phyloP scores from a whole-genome alignment of 208 protist species.

The Leishmania major region DNA sequence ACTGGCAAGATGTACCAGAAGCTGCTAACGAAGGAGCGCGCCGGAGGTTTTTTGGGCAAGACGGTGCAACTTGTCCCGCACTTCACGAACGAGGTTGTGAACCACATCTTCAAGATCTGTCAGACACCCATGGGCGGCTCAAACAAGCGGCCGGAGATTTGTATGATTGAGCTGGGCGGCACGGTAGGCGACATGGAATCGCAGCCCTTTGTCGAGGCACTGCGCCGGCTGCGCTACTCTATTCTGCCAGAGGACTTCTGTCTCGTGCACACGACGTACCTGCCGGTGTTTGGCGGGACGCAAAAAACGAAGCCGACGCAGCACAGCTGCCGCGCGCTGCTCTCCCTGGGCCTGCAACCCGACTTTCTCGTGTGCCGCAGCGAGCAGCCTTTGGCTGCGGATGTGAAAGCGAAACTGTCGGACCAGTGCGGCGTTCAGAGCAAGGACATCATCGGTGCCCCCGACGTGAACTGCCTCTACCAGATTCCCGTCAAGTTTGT shows the following conservation, averaged over 20 bases:
- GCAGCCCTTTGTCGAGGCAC: slow-evolving; percentile 98
- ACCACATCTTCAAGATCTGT: slow-evolving; percentile 89
- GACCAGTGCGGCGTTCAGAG: slow-evolving; percentile 97
- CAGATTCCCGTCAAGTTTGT: slow-evolving; percentile 94
- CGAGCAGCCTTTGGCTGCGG: slow-evolving; percentile 77
- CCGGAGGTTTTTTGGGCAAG: slow-evolving; percentile 98
- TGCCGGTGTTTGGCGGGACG: slow-evolving; percentile 94
- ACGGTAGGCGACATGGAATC: slow-evolving; percentile 99
- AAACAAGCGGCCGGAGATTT: slow-evolving; percentile 91
- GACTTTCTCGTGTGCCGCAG: slow-evolving; percentile 98
- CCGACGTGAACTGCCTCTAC: slow-evolving; percentile 97
- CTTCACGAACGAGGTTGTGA: slow-evolving; percentile 93
- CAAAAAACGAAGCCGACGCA: slow-evolving; percentile 99
- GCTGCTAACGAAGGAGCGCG: slow-evolving; percentile 96
- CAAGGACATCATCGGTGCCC: slow-evolving; percentile 95
- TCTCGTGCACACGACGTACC: slow-evolving; percentile 89
- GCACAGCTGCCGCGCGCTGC: slow-evolving; percentile 95
- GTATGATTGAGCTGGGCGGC: slow-evolving; percentile 97
- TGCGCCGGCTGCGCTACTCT: slow-evolving; percentile 90
- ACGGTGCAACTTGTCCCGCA: slow-evolving; percentile 99
- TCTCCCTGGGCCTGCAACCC: slow-evolving; percentile 96
- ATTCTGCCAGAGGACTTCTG: slow-evolving; percentile 88
- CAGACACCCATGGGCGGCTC: slow-evolving; percentile 81
- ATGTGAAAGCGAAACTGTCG: slow-evolving; percentile 94
- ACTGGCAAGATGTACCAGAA: slow-evolving; percentile 98